Percentiles rank a stretch among this genome's conserved stretches.
phyloP scores from a whole-genome alignment of 1,139 yeast genomes.

The Blastobotrys proliferans region DNA sequence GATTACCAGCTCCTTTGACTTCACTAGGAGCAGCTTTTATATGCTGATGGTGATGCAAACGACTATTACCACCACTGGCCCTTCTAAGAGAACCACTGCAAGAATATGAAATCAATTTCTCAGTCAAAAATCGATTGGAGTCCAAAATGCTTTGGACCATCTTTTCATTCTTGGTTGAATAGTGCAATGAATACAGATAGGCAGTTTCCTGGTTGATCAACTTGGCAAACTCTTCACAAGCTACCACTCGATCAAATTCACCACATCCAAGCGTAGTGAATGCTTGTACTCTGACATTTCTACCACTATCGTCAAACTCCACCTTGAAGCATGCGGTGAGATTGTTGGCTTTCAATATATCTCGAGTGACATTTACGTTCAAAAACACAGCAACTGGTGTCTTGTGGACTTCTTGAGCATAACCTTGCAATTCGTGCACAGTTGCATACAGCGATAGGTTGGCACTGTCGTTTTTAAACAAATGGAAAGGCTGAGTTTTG shows the following conservation, averaged over 20 bases:
- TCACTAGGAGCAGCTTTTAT: no score
- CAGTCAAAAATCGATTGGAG: constrained; percentile 25
- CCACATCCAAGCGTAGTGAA: constrained; percentile 27
- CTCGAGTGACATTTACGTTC: constrained; percentile 44
- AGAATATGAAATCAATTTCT: constrained; percentile 30
- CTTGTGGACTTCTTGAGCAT: constrained; percentile 47
- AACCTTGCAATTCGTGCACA: constrained; percentile 68
- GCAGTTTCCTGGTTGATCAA: constrained; percentile 32
- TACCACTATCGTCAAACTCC: constrained; percentile 30
- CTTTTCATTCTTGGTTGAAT: constrained; percentile 31
- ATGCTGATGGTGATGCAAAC: no score
- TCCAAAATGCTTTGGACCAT: constrained; percentile 26
- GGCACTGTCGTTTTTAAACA: constrained; percentile 49
- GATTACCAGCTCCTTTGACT: no score
- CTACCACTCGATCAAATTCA: constrained; percentile 25
- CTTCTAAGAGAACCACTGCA: no score
- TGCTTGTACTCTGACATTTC: constrained; percentile 25
- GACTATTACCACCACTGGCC: no score
- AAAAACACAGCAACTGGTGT: constrained; percentile 63
- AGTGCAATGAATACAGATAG: constrained; percentile 31
- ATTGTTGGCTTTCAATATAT: constrained; percentile 37
- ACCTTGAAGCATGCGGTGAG: constrained; percentile 48
- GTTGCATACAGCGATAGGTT: constrained; percentile 62
- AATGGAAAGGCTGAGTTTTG: constrained; percentile 81
- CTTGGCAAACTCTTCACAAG: constrained; percentile 26